A percentile compares a stretch with the other conserved stretches of the same genome.
These are phyloP conservation scores for Gossypium ekmanianum DNA, from an alignment of 345 rosid genomes.

Conservation along the genomic window DNA sequence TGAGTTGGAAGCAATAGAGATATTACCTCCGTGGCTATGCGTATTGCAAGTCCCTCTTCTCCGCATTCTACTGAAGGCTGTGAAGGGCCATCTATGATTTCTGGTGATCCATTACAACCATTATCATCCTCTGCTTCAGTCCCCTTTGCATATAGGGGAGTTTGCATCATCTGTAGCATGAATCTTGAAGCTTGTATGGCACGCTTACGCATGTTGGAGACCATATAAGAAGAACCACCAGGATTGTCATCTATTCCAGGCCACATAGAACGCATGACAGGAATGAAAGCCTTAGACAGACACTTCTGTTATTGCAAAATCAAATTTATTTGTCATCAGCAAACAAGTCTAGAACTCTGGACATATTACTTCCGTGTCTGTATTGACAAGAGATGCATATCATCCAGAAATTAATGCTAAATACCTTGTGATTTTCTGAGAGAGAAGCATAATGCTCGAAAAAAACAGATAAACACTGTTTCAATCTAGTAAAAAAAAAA, in stretches of 20 bases:
- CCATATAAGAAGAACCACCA: constrained; percentile 56
- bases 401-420: constrained; percentile 11
- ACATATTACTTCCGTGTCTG: not conserved
- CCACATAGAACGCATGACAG: constrained; percentile 86
- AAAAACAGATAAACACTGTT: constrained; percentile 90
- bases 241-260: constrained; percentile 66
- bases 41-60: constrained; percentile 81
- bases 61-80: constrained; percentile 48
- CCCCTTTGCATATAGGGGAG: constrained; percentile 58
- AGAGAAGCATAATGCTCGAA: constrained; percentile 86
- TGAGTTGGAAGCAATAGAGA: not conserved
- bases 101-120: constrained; percentile 27
- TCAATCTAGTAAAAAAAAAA: constrained; percentile 54
- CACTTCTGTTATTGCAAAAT: constrained; percentile 54
- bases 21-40: constrained; percentile 81
- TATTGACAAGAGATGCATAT: not conserved
- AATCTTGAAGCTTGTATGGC: constrained; percentile 90
- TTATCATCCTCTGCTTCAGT: constrained; percentile 35
- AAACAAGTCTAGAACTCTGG: not conserved
- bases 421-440: constrained; percentile 76
- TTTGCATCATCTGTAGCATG: constrained; percentile 89
- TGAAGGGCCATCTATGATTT: constrained; percentile 30
- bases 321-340: constrained; percentile 11
- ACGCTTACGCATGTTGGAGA: constrained; percentile 82
- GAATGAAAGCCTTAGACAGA: constrained; percentile 79